phyloP scores from a whole-genome alignment of 2,329 filamentous ascomycete species.

The Orbilia brochopaga region DNA sequence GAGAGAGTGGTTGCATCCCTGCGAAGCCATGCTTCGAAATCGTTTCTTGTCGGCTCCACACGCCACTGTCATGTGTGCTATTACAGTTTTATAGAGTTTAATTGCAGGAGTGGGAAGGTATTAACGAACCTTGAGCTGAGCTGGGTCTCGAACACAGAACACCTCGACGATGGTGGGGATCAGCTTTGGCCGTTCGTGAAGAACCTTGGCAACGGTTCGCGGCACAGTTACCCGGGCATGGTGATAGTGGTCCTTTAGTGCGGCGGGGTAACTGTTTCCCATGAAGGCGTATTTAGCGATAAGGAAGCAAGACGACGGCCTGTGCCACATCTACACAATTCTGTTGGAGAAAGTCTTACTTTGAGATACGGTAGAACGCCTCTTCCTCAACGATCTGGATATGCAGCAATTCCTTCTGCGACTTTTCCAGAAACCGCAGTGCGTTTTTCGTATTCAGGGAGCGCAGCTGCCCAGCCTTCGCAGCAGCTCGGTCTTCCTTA shows the following conservation, averaged over 20 bases:
- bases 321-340: neutral
- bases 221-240: constrained; percentile 75
- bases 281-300: neutral
- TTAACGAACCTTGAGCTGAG: constrained; percentile 66
- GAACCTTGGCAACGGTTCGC: constrained; percentile 77
- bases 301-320: neutral
- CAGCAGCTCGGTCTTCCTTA: constrained; percentile 54
- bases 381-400: constrained; percentile 80
- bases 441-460: constrained; percentile 70
- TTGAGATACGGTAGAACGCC: constrained; percentile 78
- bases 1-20: constrained; percentile 12
- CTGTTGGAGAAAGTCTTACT: constrained; percentile 27
- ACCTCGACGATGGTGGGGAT: constrained; percentile 85
- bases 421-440: constrained; percentile 65
- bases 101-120: constrained; percentile 22
- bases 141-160: constrained; percentile 88
- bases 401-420: constrained; percentile 66
- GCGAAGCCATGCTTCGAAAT: constrained; percentile 37
- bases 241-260: constrained; percentile 72
- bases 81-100: constrained; percentile 10
- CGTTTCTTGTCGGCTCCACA: constrained; percentile 12
- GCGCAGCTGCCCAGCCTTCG: constrained; percentile 55
- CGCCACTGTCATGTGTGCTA: constrained; percentile 11
- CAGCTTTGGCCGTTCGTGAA: constrained; percentile 75
- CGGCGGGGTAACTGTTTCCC: constrained; percentile 67